Percentiles rank a stretch among this genome's conserved stretches.
Evolutionary conservation across 202 grass and related monocot species (phyloP).

Genomic region (Miscanthus sacchariflorus): DNA sequence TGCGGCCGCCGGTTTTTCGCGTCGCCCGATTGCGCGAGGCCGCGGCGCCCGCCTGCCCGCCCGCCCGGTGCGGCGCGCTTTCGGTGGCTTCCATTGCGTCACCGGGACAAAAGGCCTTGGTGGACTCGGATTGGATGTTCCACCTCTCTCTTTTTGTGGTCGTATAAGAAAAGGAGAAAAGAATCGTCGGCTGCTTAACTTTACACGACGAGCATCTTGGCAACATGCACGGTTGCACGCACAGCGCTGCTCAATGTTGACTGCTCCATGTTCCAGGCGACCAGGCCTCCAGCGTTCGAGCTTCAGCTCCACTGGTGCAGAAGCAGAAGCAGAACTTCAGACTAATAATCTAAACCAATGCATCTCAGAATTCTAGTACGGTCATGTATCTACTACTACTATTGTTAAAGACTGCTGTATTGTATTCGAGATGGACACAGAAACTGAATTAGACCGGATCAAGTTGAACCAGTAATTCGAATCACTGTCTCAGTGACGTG

Average conservation of each 20-base stretch:
- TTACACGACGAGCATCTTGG: conserved; percentile 2
- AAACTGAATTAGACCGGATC: background rate
- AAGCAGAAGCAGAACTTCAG: too few species aligned
- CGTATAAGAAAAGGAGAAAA: background rate
- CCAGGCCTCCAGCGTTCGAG: too few species aligned
- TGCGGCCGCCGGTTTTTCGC: background rate
- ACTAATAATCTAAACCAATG: too few species aligned
- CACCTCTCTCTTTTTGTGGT: background rate
- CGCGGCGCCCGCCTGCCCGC: background rate
- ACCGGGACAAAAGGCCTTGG: background rate
- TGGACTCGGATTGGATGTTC: conserved; percentile 8
- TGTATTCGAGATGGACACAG: background rate
- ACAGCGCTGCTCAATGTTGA: background rate
- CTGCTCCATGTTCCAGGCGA: too few species aligned
- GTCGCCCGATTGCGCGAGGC: background rate
- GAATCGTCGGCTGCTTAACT: conserved; percentile 14
- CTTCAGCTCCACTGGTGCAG: too few species aligned
- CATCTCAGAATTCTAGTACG: too few species aligned
- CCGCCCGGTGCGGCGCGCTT: conserved; percentile 32
- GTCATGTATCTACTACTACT: too few species aligned
- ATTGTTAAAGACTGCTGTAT: background rate
- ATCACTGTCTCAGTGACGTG: conserved; percentile 7
- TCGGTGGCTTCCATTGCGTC: conserved; percentile 29
- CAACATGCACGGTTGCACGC: background rate
- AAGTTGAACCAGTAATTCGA: background rate